phyloP scores from a whole-genome alignment of 768 basidiomycete genomes.

The Lentinula sp. region DNA sequence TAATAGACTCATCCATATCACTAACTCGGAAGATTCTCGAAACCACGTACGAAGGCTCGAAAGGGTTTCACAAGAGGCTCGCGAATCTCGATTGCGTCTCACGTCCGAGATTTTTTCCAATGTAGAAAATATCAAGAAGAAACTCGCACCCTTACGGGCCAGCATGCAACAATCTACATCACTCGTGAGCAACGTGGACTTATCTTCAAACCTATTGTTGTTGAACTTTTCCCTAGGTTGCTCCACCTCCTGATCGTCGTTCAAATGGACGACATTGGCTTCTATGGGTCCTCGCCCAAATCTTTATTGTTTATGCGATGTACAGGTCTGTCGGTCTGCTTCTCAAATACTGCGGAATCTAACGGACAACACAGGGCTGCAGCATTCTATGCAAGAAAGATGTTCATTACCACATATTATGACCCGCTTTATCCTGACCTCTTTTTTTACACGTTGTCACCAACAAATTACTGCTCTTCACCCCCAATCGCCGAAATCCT shows the following conservation, averaged over 20 bases:
- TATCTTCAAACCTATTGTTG: constrained; percentile 6
- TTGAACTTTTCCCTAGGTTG: not conserved
- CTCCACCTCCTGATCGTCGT: not conserved
- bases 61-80: constrained; percentile 45
- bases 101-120: constrained; percentile 19
- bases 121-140: constrained; percentile 21
- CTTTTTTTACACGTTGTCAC: constrained; percentile 43
- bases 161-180: constrained; percentile 20
- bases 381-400: constrained; percentile 37
- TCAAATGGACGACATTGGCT: constrained; percentile 23
- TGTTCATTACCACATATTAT: constrained; percentile 71
- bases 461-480: constrained; percentile 28
- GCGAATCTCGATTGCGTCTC: constrained; percentile 40
- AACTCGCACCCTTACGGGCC: constrained; percentile 25
- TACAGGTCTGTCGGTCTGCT: constrained; percentile 43
- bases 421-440: constrained; percentile 75
- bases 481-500: constrained; percentile 32
- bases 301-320: constrained; percentile 42
- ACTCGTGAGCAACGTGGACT: not conserved
- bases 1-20: not conserved
- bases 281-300: constrained; percentile 35
- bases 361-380: constrained; percentile 32
- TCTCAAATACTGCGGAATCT: not conserved
- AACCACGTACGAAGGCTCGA: constrained; percentile 45
- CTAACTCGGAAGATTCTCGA: constrained; percentile 23